phyloP scores from a whole-genome alignment of 495 filamentous ascomycete genomes.

The Parachaetomium inaequale region DNA sequence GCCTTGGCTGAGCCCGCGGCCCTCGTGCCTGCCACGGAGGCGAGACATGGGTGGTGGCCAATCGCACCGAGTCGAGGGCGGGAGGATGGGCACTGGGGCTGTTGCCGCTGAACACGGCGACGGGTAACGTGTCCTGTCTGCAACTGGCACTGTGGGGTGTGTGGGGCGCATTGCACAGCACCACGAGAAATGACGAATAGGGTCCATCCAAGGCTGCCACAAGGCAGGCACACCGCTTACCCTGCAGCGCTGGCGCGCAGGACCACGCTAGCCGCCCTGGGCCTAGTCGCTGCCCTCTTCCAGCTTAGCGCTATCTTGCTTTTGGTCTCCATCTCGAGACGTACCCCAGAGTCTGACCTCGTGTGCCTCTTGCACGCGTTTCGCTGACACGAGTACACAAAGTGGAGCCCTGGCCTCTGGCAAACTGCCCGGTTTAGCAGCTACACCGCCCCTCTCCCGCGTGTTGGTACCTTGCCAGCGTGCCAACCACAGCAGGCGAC shows the following conservation, averaged over 20 bases:
- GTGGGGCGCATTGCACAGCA: slow-evolving; percentile 12
- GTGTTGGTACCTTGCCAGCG: slow-evolving; percentile 20
- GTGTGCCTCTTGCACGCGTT: not conserved
- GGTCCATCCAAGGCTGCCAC: slow-evolving; percentile 22
- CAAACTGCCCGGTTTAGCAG: slow-evolving; percentile 18
- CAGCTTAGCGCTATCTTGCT: not conserved
- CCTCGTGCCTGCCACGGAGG: slow-evolving; percentile 22
- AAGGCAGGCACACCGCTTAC: slow-evolving; percentile 23
- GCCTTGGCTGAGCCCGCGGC: slow-evolving; percentile 19
- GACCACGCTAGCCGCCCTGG: not conserved
- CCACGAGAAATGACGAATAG: slow-evolving; percentile 31
- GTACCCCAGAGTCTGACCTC: not conserved
- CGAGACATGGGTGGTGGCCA: slow-evolving; percentile 24
- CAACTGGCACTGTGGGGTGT: slow-evolving; percentile 21
- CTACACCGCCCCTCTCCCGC: slow-evolving; percentile 27
- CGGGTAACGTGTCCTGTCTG: slow-evolving; percentile 14
- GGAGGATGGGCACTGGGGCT: slow-evolving; percentile 24
- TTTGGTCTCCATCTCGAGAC: not conserved
- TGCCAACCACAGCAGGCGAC: slow-evolving; percentile 17
- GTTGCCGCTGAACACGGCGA: not conserved
- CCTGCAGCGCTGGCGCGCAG: not conserved
- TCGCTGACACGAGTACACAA: not conserved
- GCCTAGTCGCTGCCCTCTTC: not conserved
- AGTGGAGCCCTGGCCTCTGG: not conserved
- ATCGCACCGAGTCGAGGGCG: slow-evolving; percentile 19